phyloP scores from a whole-genome alignment of 441 rosid species.

The Bruguiera hainesii region DNA sequence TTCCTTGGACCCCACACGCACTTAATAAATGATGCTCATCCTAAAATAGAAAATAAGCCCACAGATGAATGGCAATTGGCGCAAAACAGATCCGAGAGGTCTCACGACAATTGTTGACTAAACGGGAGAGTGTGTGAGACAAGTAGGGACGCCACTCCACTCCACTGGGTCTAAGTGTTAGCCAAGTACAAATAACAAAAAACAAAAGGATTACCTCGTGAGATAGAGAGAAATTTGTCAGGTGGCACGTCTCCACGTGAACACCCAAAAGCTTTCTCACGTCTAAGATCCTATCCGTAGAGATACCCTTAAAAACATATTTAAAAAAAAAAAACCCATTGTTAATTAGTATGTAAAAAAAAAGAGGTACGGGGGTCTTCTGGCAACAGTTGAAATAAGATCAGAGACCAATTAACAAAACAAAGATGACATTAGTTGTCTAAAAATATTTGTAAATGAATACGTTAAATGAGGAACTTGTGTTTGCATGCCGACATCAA shows the following conservation, averaged over 20 bases:
- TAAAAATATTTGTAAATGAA: too few species aligned
- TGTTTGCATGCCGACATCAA: too few species aligned
- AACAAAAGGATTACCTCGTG: constrained; percentile 39
- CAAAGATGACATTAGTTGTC: too few species aligned
- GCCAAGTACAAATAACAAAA: not conserved
- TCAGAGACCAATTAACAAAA: too few species aligned
- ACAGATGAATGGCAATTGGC: not conserved
- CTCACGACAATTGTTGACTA: not conserved
- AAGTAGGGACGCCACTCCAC: not conserved
- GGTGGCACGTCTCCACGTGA: constrained; percentile 55
- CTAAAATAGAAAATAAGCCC: not conserved
- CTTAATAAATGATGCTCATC: too few species aligned
- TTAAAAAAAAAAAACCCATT: too few species aligned
- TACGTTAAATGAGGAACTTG: too few species aligned
- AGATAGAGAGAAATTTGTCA: constrained; percentile 50
- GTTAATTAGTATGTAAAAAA: not conserved
- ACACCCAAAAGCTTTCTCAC: constrained; percentile 46
- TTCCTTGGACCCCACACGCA: not conserved
- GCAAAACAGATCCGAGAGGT: not conserved
- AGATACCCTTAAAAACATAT: constrained; percentile 40
- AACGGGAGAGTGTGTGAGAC: not conserved
- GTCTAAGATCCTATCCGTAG: constrained; percentile 66
- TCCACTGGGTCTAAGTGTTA: not conserved
- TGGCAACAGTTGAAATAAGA: too few species aligned
- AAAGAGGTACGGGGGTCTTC: not conserved